Conservation (phyloP, 805 yeast species). For the Nakazawaea holstii region DNA sequence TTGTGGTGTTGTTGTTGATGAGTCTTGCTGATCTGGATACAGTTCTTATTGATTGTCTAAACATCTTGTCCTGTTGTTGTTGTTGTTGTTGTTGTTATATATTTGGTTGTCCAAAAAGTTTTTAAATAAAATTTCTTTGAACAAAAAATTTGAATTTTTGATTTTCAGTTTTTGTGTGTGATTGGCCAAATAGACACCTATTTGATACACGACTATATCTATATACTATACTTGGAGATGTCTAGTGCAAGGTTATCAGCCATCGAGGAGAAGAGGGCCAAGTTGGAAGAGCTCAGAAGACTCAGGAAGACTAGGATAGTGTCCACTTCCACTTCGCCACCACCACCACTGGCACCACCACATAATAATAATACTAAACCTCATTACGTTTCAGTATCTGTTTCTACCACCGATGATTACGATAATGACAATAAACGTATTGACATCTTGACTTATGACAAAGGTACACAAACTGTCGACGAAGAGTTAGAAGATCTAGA, state of each 20-base stretch:
- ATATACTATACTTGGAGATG: too few relatives aligned
- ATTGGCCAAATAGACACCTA: background rate
- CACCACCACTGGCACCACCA: background rate
- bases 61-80: slow-evolving; percentile 30
- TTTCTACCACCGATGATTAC: background rate
- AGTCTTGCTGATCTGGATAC: slow-evolving; percentile 51
- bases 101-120: background rate
- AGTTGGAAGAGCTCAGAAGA: slow-evolving; percentile 10
- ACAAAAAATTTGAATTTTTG: too few relatives aligned
- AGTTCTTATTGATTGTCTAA: slow-evolving; percentile 60
- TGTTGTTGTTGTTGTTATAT: background rate
- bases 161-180: too few relatives aligned
- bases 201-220: too few relatives aligned
- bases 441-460: slow-evolving; percentile 2
- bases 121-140: background rate
- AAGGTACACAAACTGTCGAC: slow-evolving; percentile 6
- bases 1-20: slow-evolving; percentile 34
- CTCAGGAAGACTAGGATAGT: background rate
- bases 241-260: background rate
- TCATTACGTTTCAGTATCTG: background rate
- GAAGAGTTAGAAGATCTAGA: too few relatives aligned
- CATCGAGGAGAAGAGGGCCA: slow-evolving; percentile 11
- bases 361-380: background rate
- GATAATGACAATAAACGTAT: background rate
- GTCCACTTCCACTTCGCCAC: background rate